Evolutionary conservation across 805 yeast species (phyloP).

Genomic region (Starmera pachycereana): DNA sequence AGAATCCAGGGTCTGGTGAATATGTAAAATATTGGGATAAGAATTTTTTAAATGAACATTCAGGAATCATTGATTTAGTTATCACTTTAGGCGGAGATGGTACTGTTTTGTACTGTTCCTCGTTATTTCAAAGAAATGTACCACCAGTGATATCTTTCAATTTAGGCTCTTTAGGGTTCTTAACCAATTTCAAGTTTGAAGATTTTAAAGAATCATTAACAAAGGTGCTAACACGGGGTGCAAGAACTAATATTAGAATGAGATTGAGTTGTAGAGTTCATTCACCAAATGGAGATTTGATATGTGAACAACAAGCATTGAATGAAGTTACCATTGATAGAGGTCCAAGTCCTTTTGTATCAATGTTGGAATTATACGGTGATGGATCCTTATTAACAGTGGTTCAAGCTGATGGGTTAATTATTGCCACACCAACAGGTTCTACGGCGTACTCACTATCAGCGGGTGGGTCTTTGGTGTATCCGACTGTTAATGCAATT

Average conservation of each 20-base stretch:
- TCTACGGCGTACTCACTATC: slow-evolving; percentile 92
- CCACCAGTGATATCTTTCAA: slow-evolving; percentile 91
- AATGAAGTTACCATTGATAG: slow-evolving; percentile 88
- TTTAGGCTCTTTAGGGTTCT: slow-evolving; percentile 85
- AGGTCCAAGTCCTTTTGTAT: slow-evolving; percentile 89
- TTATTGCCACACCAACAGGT: slow-evolving; percentile 91
- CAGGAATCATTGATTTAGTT: slow-evolving; percentile 58
- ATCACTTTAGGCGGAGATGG: slow-evolving; percentile 97
- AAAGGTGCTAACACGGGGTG: slow-evolving; percentile 57
- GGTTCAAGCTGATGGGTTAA: slow-evolving; percentile 90
- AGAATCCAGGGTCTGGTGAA: slow-evolving; percentile 33
- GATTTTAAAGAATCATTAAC: slow-evolving; percentile 52
- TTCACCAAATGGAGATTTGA: slow-evolving; percentile 25
- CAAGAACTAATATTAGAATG: slow-evolving; percentile 73
- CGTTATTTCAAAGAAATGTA: slow-evolving; percentile 72
- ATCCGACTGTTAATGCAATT: slow-evolving; percentile 88
- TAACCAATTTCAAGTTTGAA: slow-evolving; percentile 78
- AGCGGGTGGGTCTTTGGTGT: slow-evolving; percentile 93
- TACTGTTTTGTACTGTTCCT: slow-evolving; percentile 81
- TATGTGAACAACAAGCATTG: slow-evolving; percentile 63
- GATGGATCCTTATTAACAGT: slow-evolving; percentile 77
- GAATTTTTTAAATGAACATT: slow-evolving; percentile 33
- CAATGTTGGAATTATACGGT: slow-evolving; percentile 83
- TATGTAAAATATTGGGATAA: slow-evolving; percentile 63
- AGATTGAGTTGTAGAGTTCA: slow-evolving; percentile 75